Conservation (phyloP, 768 basidiomycete species). For the Calvatia gigantea region DNA sequence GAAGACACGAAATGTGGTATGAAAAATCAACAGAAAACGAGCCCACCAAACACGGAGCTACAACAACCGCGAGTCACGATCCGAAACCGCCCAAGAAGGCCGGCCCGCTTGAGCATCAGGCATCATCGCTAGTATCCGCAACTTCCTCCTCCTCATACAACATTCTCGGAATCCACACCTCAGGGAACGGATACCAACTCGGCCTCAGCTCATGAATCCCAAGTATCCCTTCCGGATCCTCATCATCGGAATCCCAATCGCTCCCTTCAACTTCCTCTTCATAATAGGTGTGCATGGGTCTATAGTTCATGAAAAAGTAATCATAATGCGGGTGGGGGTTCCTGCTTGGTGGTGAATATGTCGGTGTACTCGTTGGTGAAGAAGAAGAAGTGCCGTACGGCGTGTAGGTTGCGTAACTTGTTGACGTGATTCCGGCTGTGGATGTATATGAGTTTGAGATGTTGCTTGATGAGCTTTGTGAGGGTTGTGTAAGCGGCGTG, state of each 20-base stretch:
- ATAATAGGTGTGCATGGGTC: background rate
- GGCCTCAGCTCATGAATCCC: constrained; percentile 26
- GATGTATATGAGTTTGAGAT: background rate
- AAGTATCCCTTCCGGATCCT: constrained; percentile 15
- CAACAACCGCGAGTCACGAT: background rate
- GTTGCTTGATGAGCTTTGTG: background rate
- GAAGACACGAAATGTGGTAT: too few relatives aligned
- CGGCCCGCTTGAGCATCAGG: background rate
- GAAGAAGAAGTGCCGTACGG: background rate
- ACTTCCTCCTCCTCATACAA: constrained; percentile 5
- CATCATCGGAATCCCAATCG: constrained; percentile 10
- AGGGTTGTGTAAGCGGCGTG: background rate
- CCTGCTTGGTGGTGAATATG: background rate
- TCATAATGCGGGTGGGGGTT: background rate
- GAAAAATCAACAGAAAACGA: too few relatives aligned
- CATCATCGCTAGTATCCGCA: background rate
- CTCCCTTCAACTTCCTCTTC: background rate
- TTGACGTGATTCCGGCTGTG: background rate
- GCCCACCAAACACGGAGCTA: too few relatives aligned
- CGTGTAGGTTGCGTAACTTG: background rate
- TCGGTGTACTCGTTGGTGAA: background rate
- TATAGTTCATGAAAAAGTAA: background rate
- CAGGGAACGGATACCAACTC: constrained; percentile 41
- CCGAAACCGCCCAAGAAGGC: background rate
- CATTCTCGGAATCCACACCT: constrained; percentile 28